Base-by-base conservation (phyloP, 345 rosid species). In the Noccaea caerulescens region DNA sequence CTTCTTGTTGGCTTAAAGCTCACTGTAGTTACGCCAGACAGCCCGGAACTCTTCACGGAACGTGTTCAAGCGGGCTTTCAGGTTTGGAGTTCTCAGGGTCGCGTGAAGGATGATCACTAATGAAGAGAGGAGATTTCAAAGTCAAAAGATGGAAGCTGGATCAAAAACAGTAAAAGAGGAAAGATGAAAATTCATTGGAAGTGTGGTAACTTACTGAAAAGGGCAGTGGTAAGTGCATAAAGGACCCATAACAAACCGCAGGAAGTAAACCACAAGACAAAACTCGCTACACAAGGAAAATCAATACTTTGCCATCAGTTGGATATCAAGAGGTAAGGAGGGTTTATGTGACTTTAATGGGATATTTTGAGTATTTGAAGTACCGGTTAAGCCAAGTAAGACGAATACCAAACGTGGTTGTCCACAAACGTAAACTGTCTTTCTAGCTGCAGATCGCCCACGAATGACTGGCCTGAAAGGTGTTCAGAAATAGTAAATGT, bases 21-120 rank as follows among this genome's bases (percentile, higher is more conserved):
- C 80, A 2, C 76, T 76, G 63, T 76, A 76, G 68, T 76, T 76
- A 36, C 80, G 76, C 80, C 80, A 76, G n/a, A 76, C 80, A 42
- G 80, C 80, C 2, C 80, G 60, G 68, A 76, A 76, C 10, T 76
- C 80, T 71, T 76, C 80, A 58, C 80, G 80, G 63, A 76, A 76
- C 39, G 80, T 76, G 71, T 76, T 76, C 76, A 76, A 30, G 25
- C 80, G 80, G 57, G 80, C 80, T 62, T 76, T 76, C 47, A 76
- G 80, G 72, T 76, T 76, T 34, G 80, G 80, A 71, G 76, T 76
- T 71, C 80, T 63, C 36, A 76, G 49, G 63, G 68, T 76, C 23
- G 80, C 80, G 14, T 76, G 80, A 71, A 76, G 80, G 32, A 52
- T 14, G 66, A 71, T 76, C 61, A 56, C 80, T 76, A 69, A 32